Evolutionary conservation across 2,329 filamentous ascomycete species (phyloP), one percentile per base, ranked within the genome.

Genomic region (Aspergillus oerlinghausenensis): DNA sequence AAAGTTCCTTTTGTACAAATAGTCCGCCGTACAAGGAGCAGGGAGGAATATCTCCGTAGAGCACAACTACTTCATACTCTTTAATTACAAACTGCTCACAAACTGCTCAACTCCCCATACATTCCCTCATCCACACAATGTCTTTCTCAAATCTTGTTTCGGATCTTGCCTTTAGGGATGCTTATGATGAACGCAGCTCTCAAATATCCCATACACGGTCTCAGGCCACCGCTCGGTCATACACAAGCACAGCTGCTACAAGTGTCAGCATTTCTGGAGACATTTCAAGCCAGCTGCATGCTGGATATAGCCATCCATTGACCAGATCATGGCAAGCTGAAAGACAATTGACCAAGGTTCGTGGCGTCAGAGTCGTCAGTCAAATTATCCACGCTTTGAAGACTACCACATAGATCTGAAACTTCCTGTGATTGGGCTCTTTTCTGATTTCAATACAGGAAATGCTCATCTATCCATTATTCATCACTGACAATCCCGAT

Each of bases 401-500:
- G 32, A 17, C 32, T 35, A 6, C 14, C 14, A 7, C 11, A 23
- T 6, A 28, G 21, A 21, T 28, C 23, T n/a, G 6, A 53, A 9
- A 21, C 38, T 23, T 32, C 43, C 19, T 40, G 19, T 38, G 35
- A 35, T 47, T 23, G 8, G 10, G 49, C 26, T 49, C 51, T 11
- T 28, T 35, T 50, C 21, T 53, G 29, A 58, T 28, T 50, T 50
- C 58, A 45, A 47, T 23, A 8, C 55, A 96, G 91, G 94, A 92
- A 40, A 97, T 97, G 94, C 88, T 99, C 68, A 97, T 99, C 69
- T 97, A 95, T 77, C 94, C 94, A 11, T 83, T 99, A 64, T 99
- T 99, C 79, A 85, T 99, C 63, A 96, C 94, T 68, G 94, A 99
- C 75, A 85, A 90, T 70, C 89, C 93, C 38, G 90, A 97, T 69